Percentiles rank a stretch among this genome's conserved stretches.
Evolutionary conservation across 1,139 yeast species (phyloP).

Genomic region (Yamadazyma atmosphaerica): DNA sequence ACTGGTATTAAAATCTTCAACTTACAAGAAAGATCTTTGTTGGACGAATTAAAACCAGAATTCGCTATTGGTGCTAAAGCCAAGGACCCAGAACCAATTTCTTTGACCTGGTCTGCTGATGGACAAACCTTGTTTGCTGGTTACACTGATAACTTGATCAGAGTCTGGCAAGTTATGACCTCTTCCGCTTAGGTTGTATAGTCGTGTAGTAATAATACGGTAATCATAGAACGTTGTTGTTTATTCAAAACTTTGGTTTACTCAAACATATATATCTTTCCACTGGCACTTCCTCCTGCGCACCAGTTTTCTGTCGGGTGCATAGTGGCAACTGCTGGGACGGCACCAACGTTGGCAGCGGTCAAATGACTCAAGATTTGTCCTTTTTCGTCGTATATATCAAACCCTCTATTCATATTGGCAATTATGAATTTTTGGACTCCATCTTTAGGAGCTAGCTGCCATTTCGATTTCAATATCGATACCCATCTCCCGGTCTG

Average conservation of each 20-base stretch:
- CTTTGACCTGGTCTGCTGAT: constrained; percentile 99
- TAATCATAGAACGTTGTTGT: not conserved
- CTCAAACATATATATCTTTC: constrained; percentile 73
- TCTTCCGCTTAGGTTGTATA: constrained; percentile 51
- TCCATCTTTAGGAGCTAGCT: constrained; percentile 63
- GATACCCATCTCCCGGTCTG: constrained; percentile 98
- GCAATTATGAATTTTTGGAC: constrained; percentile 85
- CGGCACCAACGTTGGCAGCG: constrained; percentile 67
- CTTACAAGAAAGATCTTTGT: constrained; percentile 92
- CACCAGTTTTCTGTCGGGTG: constrained; percentile 90
- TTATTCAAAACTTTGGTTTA: constrained; percentile 10
- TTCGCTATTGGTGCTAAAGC: constrained; percentile 87
- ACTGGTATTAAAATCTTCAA: constrained; percentile 98
- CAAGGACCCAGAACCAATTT: constrained; percentile 97
- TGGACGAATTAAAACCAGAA: constrained; percentile 99
- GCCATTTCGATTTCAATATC: constrained; percentile 86
- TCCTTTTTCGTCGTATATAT: constrained; percentile 76
- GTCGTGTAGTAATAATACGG: not conserved
- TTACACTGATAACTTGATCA: constrained; percentile 98
- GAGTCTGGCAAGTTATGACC: constrained; percentile 99
- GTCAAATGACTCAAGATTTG: constrained; percentile 72
- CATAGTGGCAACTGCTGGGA: constrained; percentile 83
- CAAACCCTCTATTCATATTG: constrained; percentile 87
- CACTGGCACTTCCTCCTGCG: constrained; percentile 92
- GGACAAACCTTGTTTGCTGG: constrained; percentile 99